phyloP scores from a whole-genome alignment of 176 grass and related monocot species.

The Luzula sylvatica region DNA sequence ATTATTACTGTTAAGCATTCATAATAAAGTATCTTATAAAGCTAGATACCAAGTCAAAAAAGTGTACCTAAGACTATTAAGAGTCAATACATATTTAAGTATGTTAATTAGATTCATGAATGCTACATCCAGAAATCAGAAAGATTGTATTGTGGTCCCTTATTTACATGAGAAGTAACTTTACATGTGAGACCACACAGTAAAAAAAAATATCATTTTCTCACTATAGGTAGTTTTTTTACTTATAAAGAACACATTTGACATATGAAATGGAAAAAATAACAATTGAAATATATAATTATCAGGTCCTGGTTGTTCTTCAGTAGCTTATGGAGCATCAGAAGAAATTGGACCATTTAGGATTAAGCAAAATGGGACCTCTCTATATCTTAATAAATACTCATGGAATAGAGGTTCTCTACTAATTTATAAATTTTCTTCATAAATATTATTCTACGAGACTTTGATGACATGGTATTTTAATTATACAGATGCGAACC shows the following conservation, averaged over 20 bases:
- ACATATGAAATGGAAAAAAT: neutral
- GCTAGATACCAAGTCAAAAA: too few relatives aligned
- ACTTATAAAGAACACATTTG: conserved; percentile 1
- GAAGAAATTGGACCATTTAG: conserved; percentile 86
- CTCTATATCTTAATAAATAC: conserved; percentile 74
- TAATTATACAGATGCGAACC: conserved; percentile 59
- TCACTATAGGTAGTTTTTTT: too few relatives aligned
- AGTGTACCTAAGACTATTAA: too few relatives aligned
- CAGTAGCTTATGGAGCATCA: conserved; percentile 94
- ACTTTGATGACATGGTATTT: neutral
- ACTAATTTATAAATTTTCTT: neutral
- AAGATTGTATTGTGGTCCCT: conserved; percentile 15
- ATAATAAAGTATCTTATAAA: too few relatives aligned
- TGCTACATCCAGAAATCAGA: too few relatives aligned
- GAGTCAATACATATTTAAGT: neutral
- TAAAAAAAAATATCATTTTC: too few relatives aligned
- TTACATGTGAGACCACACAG: neutral
- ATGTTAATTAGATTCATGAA: too few relatives aligned
- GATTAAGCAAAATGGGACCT: conserved; percentile 53
- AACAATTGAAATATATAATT: neutral
- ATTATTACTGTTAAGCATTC: too few relatives aligned
- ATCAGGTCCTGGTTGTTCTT: conserved; percentile 92
- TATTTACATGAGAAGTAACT: neutral
- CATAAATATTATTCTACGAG: too few relatives aligned
- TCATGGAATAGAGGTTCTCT: conserved; percentile 97